Evolutionary conservation across 2,329 filamentous ascomycete species (phyloP).

Genomic region (Diaporthe amygdali): DNA sequence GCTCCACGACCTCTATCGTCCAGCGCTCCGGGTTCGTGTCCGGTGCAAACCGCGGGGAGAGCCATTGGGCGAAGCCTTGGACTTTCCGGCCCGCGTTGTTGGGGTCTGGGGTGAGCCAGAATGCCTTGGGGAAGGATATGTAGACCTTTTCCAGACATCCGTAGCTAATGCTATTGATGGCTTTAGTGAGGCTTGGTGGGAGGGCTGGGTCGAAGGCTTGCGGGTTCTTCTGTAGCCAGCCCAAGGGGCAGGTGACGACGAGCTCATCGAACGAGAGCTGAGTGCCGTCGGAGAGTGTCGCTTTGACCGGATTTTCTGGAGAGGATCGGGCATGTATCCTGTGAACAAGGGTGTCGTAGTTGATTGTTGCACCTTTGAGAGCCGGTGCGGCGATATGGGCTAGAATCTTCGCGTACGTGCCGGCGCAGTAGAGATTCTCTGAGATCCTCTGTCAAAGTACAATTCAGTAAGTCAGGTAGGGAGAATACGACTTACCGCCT

Average conservation of each 20-base stretch:
- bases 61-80: slow-evolving; percentile 77
- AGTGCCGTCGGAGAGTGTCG: slow-evolving; percentile 13
- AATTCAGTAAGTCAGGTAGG: not conserved
- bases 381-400: slow-evolving; percentile 63
- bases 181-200: slow-evolving; percentile 59
- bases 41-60: slow-evolving; percentile 70
- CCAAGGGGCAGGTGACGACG: slow-evolving; percentile 71
- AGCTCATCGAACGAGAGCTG: slow-evolving; percentile 64
- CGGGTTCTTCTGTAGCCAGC: slow-evolving; percentile 68
- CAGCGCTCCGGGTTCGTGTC: slow-evolving; percentile 67
- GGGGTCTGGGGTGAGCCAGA: slow-evolving; percentile 64
- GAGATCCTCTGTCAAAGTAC: not conserved
- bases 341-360: slow-evolving; percentile 52
- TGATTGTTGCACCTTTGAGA: slow-evolving; percentile 58
- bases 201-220: slow-evolving; percentile 65
- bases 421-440: slow-evolving; percentile 67
- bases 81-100: slow-evolving; percentile 42
- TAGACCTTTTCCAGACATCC: slow-evolving; percentile 75
- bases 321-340: slow-evolving; percentile 43
- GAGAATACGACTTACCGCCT: slow-evolving; percentile 54
- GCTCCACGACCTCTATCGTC: slow-evolving; percentile 79
- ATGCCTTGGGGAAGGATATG: slow-evolving; percentile 75
- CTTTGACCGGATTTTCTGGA: slow-evolving; percentile 21
- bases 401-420: slow-evolving; percentile 65
- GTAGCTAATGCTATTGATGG: slow-evolving; percentile 70